Evolutionary conservation across 2,329 filamentous ascomycete genomes (phyloP).

Genomic region (Fusarium dlaminii): DNA sequence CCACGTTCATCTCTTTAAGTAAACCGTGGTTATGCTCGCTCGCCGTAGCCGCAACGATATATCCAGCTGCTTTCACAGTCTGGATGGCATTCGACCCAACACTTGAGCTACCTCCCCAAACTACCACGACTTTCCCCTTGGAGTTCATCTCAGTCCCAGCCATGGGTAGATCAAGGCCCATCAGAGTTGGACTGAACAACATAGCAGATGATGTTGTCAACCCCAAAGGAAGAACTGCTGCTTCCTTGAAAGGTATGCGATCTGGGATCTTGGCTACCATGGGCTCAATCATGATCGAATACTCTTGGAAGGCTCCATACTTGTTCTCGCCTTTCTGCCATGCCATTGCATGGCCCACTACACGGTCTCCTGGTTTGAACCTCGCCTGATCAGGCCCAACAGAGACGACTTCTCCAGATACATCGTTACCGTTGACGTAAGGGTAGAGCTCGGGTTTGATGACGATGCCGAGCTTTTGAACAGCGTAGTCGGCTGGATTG

Average conservation of each 20-base stretch:
- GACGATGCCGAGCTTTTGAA: background rate
- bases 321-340: background rate
- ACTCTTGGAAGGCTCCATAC: background rate
- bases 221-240: background rate
- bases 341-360: background rate
- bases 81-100: background rate
- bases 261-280: background rate
- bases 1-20: background rate
- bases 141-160: background rate
- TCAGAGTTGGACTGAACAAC: background rate
- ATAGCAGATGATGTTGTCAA: background rate
- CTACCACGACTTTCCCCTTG: background rate
- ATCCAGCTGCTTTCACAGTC: background rate
- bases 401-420: background rate
- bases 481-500: background rate
- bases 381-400: background rate
- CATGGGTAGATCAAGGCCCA: background rate
- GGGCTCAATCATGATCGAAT: background rate
- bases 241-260: background rate
- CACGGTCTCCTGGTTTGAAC: background rate
- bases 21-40: background rate
- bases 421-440: background rate
- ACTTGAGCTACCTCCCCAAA: background rate
- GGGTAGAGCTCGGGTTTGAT: background rate
- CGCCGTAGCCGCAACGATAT: background rate